phyloP scores from a whole-genome alignment of 345 rosid genomes.

The Leavenworthia alabamica region DNA sequence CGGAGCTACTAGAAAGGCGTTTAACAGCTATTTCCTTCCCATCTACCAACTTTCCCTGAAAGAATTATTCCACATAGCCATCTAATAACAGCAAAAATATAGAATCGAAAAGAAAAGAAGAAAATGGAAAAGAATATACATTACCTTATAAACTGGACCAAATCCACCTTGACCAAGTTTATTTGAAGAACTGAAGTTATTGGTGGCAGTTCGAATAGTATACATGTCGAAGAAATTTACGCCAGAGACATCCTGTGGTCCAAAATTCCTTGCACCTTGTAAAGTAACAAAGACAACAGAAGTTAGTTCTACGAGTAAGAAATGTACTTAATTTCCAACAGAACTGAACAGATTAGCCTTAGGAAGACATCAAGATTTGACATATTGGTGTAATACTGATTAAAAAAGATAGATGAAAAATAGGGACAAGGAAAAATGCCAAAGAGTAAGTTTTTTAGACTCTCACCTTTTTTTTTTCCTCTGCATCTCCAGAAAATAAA shows the following conservation, averaged over 20 bases:
- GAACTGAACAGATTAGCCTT: not conserved
- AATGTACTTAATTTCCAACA: not conserved
- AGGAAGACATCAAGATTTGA: too few relatives aligned
- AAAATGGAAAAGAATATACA: not conserved
- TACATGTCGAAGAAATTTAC: conserved; percentile 14
- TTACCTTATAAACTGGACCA: conserved; percentile 35
- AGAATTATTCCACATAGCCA: not conserved
- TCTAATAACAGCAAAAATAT: not conserved
- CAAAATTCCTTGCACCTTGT: conserved; percentile 12
- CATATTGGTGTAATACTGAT: not conserved
- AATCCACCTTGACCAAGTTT: conserved; percentile 37
- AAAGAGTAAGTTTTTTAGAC: not conserved
- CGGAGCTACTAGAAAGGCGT: conserved; percentile 42
- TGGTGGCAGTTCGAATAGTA: conserved; percentile 21
- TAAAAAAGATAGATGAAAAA: not conserved
- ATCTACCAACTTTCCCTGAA: conserved; percentile 35
- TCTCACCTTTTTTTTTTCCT: conserved; percentile 1
- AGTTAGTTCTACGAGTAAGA: not conserved
- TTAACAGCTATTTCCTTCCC: conserved; percentile 49
- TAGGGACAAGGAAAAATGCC: not conserved
- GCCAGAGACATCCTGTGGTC: conserved; percentile 13
- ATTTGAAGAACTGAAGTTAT: conserved; percentile 21
- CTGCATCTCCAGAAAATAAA: conserved; percentile 7
- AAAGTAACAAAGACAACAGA: not conserved
- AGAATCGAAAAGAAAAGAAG: not conserved